phyloP scores from a whole-genome alignment of 2,329 filamentous ascomycete genomes.

The Allantophomopsis lycopodina region DNA sequence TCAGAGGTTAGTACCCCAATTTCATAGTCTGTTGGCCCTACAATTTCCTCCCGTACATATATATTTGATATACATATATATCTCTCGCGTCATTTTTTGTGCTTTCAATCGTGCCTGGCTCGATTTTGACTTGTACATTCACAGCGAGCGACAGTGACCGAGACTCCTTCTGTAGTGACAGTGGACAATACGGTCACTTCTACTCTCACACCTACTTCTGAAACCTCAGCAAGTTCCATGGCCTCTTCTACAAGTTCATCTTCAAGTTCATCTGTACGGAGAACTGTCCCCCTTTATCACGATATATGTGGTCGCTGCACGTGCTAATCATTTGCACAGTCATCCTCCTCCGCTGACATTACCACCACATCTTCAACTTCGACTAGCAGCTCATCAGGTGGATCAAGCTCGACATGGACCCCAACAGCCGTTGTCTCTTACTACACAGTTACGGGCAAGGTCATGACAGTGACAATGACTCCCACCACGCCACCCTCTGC shows the following conservation, averaged over 20 bases:
- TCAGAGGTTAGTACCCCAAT: background rate
- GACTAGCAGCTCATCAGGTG: constrained; percentile 3
- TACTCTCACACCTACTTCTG: background rate
- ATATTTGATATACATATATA: constrained; percentile 1
- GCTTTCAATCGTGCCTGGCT: constrained; percentile 5
- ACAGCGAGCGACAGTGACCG: constrained; percentile 15
- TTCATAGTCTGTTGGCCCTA: background rate
- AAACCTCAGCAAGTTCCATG: too few species aligned
- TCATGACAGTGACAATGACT: constrained; percentile 39
- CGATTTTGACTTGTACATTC: constrained; percentile 16
- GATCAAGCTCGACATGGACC: constrained; percentile 12
- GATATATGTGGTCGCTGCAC: too few species aligned
- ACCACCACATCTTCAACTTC: constrained; percentile 8
- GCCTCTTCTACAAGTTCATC: too few species aligned
- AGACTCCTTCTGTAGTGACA: constrained; percentile 1
- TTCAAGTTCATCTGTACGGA: too few species aligned
- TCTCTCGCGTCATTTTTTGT: constrained; percentile 7
- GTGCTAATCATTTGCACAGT: background rate
- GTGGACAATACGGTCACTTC: background rate
- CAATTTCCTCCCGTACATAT: constrained; percentile 1
- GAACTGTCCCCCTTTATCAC: too few species aligned
- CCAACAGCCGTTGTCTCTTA: constrained; percentile 23
- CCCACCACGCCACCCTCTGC: constrained; percentile 23
- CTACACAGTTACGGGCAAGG: constrained; percentile 40
- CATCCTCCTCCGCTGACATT: constrained; percentile 7